Percentiles rank a stretch among this genome's conserved stretches.
Conservation (phyloP, 495 filamentous ascomycete species). For the Neurospora pannonica region DNA sequence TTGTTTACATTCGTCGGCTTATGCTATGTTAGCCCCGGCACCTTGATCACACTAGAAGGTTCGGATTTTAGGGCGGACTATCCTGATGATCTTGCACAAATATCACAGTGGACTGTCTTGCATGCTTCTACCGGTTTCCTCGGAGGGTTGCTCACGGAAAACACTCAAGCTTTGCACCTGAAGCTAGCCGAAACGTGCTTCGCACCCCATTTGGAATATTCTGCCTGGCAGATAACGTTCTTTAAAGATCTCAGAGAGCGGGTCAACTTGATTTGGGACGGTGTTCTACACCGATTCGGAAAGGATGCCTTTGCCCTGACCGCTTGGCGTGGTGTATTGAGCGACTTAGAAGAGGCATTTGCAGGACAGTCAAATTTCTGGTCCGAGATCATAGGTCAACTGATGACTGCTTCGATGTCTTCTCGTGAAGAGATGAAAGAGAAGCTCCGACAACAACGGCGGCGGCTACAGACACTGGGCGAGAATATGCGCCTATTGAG, state of each 20-base stretch:
- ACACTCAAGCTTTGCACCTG: not conserved
- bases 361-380: not conserved
- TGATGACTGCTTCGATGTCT: not conserved
- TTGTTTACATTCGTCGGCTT: conserved; percentile 9
- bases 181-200: not conserved
- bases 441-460: not conserved
- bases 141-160: not conserved
- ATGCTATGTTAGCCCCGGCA: not conserved
- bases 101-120: not conserved
- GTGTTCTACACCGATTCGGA: not conserved
- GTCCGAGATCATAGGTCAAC: not conserved
- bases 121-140: not conserved
- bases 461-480: not conserved
- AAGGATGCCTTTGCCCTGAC: not conserved
- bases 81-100: not conserved
- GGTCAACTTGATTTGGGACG: not conserved
- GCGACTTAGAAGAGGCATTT: not conserved
- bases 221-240: not conserved
- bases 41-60: not conserved
- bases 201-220: not conserved
- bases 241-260: not conserved
- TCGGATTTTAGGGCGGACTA: not conserved
- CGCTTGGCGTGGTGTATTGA: not conserved
- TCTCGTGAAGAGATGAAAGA: not conserved
- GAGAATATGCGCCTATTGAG: not conserved